Percentiles rank a stretch among this genome's conserved stretches.
Conservation (phyloP, 768 basidiomycete species). For the Vishniacozyma victoriae region DNA sequence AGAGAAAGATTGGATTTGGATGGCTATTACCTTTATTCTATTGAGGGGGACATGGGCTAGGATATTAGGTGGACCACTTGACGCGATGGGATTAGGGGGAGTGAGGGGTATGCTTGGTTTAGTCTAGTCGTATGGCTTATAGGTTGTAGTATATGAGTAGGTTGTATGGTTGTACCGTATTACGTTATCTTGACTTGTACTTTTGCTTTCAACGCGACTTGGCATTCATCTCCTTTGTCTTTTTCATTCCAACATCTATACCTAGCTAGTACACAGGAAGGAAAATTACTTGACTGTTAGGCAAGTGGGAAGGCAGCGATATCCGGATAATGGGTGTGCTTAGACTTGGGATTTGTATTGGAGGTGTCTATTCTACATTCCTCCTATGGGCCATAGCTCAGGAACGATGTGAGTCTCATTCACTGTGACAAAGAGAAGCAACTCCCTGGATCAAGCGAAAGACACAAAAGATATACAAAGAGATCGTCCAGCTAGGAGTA, state of each 20-base stretch:
- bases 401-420: constrained; percentile 65
- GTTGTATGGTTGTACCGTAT: too few relatives aligned
- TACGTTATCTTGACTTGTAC: too few relatives aligned
- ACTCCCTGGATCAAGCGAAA: neutral
- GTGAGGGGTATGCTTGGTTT: constrained; percentile 25
- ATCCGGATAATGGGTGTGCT: constrained; percentile 19
- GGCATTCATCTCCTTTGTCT: too few relatives aligned
- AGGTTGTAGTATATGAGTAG: too few relatives aligned
- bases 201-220: too few relatives aligned
- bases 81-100: constrained; percentile 17
- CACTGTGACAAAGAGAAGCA: neutral
- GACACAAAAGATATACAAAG: too few relatives aligned
- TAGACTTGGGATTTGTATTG: constrained; percentile 63
- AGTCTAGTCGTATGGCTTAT: neutral
- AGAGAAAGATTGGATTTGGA: constrained; percentile 38
- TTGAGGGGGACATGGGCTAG: constrained; percentile 33
- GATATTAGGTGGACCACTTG: constrained; percentile 18
- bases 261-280: too few relatives aligned
- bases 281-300: too few relatives aligned
- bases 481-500: too few relatives aligned
- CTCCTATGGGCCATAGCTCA: constrained; percentile 89
- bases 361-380: constrained; percentile 90
- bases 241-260: too few relatives aligned
- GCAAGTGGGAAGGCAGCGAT: too few relatives aligned
- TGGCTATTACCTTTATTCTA: constrained; percentile 28